Base-by-base conservation (phyloP, 2,329 filamentous ascomycete genomes). In the Trichoderma simmonsii region DNA sequence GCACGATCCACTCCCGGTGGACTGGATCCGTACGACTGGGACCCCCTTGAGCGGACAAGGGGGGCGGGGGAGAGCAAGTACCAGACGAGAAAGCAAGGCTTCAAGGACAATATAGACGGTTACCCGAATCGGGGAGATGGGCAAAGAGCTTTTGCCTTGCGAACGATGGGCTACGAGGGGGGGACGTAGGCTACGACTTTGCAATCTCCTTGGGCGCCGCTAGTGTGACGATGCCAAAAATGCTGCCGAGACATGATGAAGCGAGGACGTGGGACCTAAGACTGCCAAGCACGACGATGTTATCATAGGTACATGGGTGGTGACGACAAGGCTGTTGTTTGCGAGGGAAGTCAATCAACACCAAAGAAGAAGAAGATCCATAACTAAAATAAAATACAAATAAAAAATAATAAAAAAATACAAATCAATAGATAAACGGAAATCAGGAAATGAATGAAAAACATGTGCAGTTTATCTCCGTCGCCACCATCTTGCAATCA, bases 1-100 rank as follows among this genome's bases (percentile, higher is more conserved):
- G 69, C 36, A 65, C 65, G 65, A 28, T 68, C 65, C 65, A 68
- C 65, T 59, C 54, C 65, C 65, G 56, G 65, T 68, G 65, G 65
- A 32, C 65, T 68, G 65, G 65, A 68, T 68, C 65, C 65, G 65
- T 68, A 43, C 54, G 54, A 39, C 65, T 68, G 56, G 65, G 34
- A 26, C 43, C 54, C 64, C 65, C 34, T 60, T 68, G 65, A 68
- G 65, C 34, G 51, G 28, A n/a, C 28, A 32, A 56, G 30, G 26
- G 64, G 32, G 21, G 51, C 18, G 24, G 32, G 32, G 28, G 26
- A 6, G 26, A 34, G 56, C 36, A 43, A 43, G 54, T 3, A 57
- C 26, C 26, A 28, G 24, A 18, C 12, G 15, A 9, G 9, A 18
- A 26, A 18, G 15, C 56, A 59, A 59, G 56, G 56, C 56, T 34